A percentile compares a stretch with the other conserved stretches of the same genome.
Evolutionary conservation across 345 rosid genomes (phyloP).

Genomic region (Citrus cavaleriei): DNA sequence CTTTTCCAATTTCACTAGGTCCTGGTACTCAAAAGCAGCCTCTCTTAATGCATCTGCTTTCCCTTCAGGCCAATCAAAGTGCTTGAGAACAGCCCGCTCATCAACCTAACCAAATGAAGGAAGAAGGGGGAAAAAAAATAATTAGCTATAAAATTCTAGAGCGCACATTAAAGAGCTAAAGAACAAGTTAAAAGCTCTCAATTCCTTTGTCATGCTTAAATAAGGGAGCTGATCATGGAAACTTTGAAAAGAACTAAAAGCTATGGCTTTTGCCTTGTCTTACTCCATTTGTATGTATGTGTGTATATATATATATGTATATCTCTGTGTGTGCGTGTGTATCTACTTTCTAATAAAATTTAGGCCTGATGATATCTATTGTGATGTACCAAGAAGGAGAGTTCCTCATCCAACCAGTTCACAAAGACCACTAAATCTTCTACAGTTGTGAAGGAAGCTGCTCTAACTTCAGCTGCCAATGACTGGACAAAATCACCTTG

Average conservation of each 20-base stretch:
- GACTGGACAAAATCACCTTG: constrained; percentile 99
- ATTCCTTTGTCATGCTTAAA: not conserved
- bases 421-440: constrained; percentile 88
- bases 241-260: not conserved
- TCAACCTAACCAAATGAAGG: constrained; percentile 59
- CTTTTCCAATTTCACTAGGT: constrained; percentile 81
- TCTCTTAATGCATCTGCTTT: constrained; percentile 96
- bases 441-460: constrained; percentile 64
- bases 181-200: not conserved
- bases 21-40: constrained; percentile 97
- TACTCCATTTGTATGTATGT: constrained; percentile 1
- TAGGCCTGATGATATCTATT: not conserved
- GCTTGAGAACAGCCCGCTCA: constrained; percentile 97
- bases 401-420: constrained; percentile 98
- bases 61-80: constrained; percentile 99
- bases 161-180: not conserved
- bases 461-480: constrained; percentile 82
- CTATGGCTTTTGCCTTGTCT: not conserved
- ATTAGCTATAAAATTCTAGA: not conserved
- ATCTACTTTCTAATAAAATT: not conserved
- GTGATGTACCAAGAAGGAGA: constrained; percentile 82
- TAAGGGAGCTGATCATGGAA: not conserved
- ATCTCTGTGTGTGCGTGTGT: not conserved
- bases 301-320: not conserved
- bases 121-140: not conserved